Conservation (phyloP, 768 basidiomycete species). For the Suillus tomentosus region DNA sequence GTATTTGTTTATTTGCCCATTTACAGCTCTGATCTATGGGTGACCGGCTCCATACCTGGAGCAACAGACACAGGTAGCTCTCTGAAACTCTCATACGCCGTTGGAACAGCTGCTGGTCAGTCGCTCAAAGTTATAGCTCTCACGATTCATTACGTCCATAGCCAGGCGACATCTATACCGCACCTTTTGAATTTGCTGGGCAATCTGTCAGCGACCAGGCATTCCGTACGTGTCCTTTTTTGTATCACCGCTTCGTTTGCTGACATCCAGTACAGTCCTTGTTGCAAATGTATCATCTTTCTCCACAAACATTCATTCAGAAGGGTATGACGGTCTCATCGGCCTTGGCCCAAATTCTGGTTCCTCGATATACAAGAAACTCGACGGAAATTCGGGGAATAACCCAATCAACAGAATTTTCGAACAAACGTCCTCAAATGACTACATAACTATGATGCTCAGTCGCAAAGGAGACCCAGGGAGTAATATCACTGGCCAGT, state of each 20-base stretch:
- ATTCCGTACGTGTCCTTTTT: slow-evolving; percentile 49
- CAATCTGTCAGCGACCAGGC: slow-evolving; percentile 65
- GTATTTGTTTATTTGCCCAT: slow-evolving; percentile 9
- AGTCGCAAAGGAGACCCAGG: slow-evolving; percentile 57
- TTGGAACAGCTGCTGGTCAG: slow-evolving; percentile 64
- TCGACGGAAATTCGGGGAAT: slow-evolving; percentile 53
- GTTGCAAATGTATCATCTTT: slow-evolving; percentile 66
- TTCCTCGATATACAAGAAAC: slow-evolving; percentile 60
- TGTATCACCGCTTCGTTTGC: slow-evolving; percentile 4
- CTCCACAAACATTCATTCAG: slow-evolving; percentile 55
- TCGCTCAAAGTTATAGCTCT: slow-evolving; percentile 4
- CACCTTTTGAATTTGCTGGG: slow-evolving; percentile 54
- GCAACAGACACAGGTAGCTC: slow-evolving; percentile 58
- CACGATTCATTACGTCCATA: slow-evolving; percentile 5
- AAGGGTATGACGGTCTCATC: slow-evolving; percentile 71
- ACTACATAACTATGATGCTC: slow-evolving; percentile 69
- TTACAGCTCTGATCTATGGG: slow-evolving; percentile 76
- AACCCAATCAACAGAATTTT: slow-evolving; percentile 69
- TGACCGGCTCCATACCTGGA: slow-evolving; percentile 49
- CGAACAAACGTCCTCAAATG: slow-evolving; percentile 54
- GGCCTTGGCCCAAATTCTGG: slow-evolving; percentile 80
- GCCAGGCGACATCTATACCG: slow-evolving; percentile 57
- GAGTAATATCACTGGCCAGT: slow-evolving; percentile 55
- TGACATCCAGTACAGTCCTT: slow-evolving; percentile 46
- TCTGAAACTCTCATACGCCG: slow-evolving; percentile 63